A percentile compares a stretch with the other conserved stretches of the same genome.
Evolutionary conservation across 768 basidiomycete genomes (phyloP).

Genomic region (Rubroboletus satanas): DNA sequence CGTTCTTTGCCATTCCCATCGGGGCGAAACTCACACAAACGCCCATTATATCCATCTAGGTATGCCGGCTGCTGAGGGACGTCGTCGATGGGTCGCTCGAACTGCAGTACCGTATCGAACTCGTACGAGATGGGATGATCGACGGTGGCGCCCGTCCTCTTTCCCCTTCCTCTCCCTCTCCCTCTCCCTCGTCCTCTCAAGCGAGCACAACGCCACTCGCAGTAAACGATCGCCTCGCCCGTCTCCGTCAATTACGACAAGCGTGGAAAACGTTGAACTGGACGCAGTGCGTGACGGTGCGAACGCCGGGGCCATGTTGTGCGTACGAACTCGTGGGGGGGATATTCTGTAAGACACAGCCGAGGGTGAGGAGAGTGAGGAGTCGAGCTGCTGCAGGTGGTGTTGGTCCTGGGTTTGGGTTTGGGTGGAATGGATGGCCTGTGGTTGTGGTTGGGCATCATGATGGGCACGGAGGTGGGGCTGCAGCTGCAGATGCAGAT

Average conservation of each 20-base stretch:
- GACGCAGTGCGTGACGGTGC: conserved; percentile 20
- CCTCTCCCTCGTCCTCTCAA: background rate
- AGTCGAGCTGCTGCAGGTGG: background rate
- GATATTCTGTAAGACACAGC: conserved; percentile 45
- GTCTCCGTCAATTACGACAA: conserved; percentile 32
- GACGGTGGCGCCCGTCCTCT: conserved; percentile 1
- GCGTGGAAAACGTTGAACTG: conserved; percentile 36
- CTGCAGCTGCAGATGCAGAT: background rate
- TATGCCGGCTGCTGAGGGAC: conserved; percentile 18
- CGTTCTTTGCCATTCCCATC: background rate
- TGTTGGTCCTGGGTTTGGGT: background rate
- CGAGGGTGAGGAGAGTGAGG: background rate
- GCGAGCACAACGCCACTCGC: background rate
- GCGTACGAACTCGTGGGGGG: conserved; percentile 64
- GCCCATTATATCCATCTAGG: conserved; percentile 9
- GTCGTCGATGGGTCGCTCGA: conserved; percentile 28
- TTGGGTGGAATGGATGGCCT: background rate
- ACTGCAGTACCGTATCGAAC: conserved; percentile 38
- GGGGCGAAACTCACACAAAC: background rate
- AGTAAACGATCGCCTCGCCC: conserved; percentile 27
- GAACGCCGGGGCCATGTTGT: conserved; percentile 36
- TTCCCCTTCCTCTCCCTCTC: too few species aligned
- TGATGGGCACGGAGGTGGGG: background rate
- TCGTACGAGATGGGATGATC: conserved; percentile 37
- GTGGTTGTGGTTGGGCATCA: too few species aligned